These are phyloP conservation scores for Annulohypoxylon moriforme DNA, from an alignment of 495 filamentous ascomycete genomes.

Conservation along the genomic window DNA sequence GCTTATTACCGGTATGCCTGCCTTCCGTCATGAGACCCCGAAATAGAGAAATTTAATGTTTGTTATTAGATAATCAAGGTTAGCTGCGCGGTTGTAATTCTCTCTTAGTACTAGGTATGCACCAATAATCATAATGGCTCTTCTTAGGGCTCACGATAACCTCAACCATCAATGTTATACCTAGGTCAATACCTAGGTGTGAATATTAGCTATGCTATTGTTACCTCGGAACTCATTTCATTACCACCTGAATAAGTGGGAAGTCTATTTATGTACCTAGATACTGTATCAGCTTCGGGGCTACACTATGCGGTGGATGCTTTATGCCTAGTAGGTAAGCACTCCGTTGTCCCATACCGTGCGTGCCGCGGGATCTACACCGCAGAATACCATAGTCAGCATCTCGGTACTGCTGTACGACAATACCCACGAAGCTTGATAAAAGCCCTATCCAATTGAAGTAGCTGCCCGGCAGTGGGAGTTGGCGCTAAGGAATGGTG, in stretches of 20 bases:
- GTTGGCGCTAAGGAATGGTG: constrained; percentile 35
- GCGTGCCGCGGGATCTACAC: constrained; percentile 26
- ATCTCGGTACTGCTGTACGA: constrained; percentile 33
- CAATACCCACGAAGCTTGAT: constrained; percentile 38
- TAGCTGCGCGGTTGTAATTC: not conserved
- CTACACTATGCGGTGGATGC: not conserved
- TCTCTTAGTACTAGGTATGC: no score
- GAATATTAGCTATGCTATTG: not conserved
- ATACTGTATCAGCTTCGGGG: not conserved
- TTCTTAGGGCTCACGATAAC: not conserved
- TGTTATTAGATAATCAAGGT: not conserved
- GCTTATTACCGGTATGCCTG: constrained; percentile 12
- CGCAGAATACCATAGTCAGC: constrained; percentile 25
- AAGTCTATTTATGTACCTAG: constrained; percentile 4
- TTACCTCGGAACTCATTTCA: not conserved
- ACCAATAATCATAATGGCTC: no score
- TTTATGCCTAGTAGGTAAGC: no score
- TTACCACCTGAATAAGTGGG: not conserved
- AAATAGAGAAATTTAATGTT: not conserved
- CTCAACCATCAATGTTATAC: not conserved
- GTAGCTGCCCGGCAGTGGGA: constrained; percentile 25
- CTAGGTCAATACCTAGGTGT: not conserved
- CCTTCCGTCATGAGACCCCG: not conserved
- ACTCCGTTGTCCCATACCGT: constrained; percentile 14
- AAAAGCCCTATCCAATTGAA: constrained; percentile 36